phyloP scores from a whole-genome alignment of 129 eudicot genomes.

The Flaveria ramosissima region DNA sequence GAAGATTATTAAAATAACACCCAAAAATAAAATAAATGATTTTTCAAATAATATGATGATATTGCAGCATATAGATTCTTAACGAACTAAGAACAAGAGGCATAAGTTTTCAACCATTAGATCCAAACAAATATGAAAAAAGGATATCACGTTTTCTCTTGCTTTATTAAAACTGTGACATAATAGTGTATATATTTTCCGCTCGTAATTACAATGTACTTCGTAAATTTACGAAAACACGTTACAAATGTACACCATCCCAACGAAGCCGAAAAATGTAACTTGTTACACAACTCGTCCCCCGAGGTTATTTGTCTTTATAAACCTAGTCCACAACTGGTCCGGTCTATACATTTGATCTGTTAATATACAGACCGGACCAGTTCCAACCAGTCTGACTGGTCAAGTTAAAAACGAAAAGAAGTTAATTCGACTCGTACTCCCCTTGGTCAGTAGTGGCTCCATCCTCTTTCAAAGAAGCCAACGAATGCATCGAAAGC shows the following conservation, averaged over 20 bases:
- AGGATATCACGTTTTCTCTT: neutral
- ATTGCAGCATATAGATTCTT: too few relatives aligned
- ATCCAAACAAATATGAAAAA: neutral
- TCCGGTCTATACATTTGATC: neutral
- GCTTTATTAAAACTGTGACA: neutral
- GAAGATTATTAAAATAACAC: too few relatives aligned
- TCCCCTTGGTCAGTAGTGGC: constrained; percentile 35
- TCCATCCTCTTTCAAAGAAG: constrained; percentile 49
- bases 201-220: neutral
- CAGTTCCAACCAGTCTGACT: neutral
- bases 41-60: too few relatives aligned
- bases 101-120: too few relatives aligned
- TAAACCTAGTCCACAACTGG: constrained; percentile 5
- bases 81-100: too few relatives aligned
- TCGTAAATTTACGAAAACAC: neutral
- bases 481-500: constrained; percentile 50
- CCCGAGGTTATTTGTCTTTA: constrained; percentile 19
- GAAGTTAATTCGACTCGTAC: constrained; percentile 34
- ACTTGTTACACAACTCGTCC: neutral
- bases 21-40: too few relatives aligned
- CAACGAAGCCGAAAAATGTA: neutral
- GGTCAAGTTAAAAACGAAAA: neutral
- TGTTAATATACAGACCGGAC: neutral
- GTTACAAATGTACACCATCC: neutral
- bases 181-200: neutral